These are phyloP conservation scores for Acmispon strigosus DNA, from an alignment of 306 rosid species.

Conservation along the genomic window DNA sequence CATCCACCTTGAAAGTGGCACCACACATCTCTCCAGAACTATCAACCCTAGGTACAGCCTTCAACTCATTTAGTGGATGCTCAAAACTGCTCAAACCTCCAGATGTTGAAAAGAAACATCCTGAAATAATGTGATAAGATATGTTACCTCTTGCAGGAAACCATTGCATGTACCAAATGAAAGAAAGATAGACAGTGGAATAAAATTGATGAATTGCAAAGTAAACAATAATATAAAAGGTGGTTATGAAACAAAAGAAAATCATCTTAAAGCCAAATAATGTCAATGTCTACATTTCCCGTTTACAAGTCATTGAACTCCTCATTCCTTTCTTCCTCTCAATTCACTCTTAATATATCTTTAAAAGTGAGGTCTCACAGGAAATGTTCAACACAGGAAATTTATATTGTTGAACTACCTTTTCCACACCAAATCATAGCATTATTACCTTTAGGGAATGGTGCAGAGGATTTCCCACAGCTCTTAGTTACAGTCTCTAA, in stretches of 20 bases:
- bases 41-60: constrained; percentile 92
- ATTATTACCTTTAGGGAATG: constrained; percentile 86
- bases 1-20: constrained; percentile 81
- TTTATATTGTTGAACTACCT: not conserved
- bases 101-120: constrained; percentile 79
- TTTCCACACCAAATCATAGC: not conserved
- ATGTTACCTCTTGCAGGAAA: constrained; percentile 16
- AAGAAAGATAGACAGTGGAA: not conserved
- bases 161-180: not conserved
- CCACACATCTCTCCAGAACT: constrained; percentile 86
- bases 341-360: not conserved
- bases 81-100: constrained; percentile 93
- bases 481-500: constrained; percentile 54
- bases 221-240: not conserved
- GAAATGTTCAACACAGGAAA: not conserved
- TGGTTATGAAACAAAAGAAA: not conserved
- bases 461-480: constrained; percentile 90
- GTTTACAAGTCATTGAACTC: not conserved
- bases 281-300: not conserved
- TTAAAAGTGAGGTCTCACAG: not conserved
- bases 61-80: constrained; percentile 87
- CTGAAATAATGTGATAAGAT: constrained; percentile 29
- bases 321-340: not conserved
- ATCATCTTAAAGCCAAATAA: not conserved
- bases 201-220: not conserved